phyloP scores from a whole-genome alignment of 192 early-diverging fungal species.

The Dissophora ornata region DNA sequence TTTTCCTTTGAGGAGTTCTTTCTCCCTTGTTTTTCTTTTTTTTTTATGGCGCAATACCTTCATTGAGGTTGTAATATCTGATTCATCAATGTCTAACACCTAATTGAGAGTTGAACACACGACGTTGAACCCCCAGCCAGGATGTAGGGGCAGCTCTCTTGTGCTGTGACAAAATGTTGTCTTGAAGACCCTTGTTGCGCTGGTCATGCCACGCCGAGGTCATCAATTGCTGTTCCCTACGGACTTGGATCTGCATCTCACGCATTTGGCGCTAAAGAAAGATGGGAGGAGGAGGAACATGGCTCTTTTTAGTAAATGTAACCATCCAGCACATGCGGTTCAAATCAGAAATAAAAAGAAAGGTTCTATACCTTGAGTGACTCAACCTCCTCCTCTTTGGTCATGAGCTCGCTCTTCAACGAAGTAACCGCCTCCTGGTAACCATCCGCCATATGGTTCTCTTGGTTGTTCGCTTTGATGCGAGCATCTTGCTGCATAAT shows the following conservation, averaged over 20 bases:
- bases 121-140: constrained; percentile 56
- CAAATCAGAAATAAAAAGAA: constrained; percentile 1
- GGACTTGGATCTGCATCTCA: constrained; percentile 76
- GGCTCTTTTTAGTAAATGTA: not conserved
- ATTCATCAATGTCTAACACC: constrained; percentile 32
- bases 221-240: constrained; percentile 85
- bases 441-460: constrained; percentile 39
- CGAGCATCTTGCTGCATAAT: constrained; percentile 59
- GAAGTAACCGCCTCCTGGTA: constrained; percentile 68
- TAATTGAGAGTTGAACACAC: constrained; percentile 45
- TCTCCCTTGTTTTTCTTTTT: constrained; percentile 12
- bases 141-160: constrained; percentile 40
- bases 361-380: constrained; percentile 38
- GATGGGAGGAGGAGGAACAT: constrained; percentile 42
- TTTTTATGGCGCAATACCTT: too few relatives aligned
- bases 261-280: constrained; percentile 71
- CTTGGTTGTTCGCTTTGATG: constrained; percentile 41
- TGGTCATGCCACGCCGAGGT: constrained; percentile 84
- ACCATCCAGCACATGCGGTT: not conserved
- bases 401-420: constrained; percentile 61
- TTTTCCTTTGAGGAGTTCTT: constrained; percentile 69
- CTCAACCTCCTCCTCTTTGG: constrained; percentile 56
- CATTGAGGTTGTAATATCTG: too few relatives aligned
- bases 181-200: constrained; percentile 57
- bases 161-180: constrained; percentile 60